Evolutionary conservation across 2,329 filamentous ascomycete species (phyloP).

Genomic region (Exophiala oligosperma): DNA sequence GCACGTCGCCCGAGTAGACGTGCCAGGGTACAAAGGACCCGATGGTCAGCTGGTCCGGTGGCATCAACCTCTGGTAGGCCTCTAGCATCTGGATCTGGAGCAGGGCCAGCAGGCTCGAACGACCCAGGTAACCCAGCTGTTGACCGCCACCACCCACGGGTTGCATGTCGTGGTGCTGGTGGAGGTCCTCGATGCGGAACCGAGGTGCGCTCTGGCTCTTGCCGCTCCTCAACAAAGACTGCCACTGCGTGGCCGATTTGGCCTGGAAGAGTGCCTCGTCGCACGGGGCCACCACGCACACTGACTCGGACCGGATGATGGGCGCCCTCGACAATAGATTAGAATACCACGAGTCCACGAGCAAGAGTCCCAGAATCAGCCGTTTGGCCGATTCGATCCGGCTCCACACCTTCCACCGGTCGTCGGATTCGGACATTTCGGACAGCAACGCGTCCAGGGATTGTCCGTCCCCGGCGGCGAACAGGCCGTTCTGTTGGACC

Average conservation of each 20-base stretch:
- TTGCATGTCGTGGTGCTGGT: slow-evolving; percentile 34
- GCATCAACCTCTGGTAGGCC: slow-evolving; percentile 44
- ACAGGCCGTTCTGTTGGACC: slow-evolving; percentile 52
- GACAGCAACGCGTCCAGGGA: slow-evolving; percentile 43
- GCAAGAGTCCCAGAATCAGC: slow-evolving; percentile 48
- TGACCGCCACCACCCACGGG: slow-evolving; percentile 30
- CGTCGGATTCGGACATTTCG: slow-evolving; percentile 47
- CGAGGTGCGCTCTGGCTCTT: slow-evolving; percentile 37
- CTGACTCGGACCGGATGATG: slow-evolving; percentile 47
- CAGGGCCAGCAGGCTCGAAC: slow-evolving; percentile 36
- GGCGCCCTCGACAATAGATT: slow-evolving; percentile 49
- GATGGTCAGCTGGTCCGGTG: slow-evolving; percentile 35
- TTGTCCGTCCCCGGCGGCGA: slow-evolving; percentile 49
- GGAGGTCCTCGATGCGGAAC: slow-evolving; percentile 34
- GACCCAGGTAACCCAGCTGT: slow-evolving; percentile 34
- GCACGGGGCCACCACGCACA: slow-evolving; percentile 49
- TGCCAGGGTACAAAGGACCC: slow-evolving; percentile 45
- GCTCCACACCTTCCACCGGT: slow-evolving; percentile 54
- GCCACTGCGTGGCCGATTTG: slow-evolving; percentile 39
- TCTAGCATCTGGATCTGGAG: slow-evolving; percentile 45
- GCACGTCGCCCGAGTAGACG: slow-evolving; percentile 49
- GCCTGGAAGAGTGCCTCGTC: slow-evolving; percentile 48
- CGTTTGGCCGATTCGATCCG: slow-evolving; percentile 54
- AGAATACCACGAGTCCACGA: slow-evolving; percentile 51
- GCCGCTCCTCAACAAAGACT: slow-evolving; percentile 37